Percentiles rank a stretch among this genome's conserved stretches.
These are phyloP conservation scores for Suhomyces tanzawaensis DNA, from an alignment of 805 yeast genomes.

Conservation along the genomic window DNA sequence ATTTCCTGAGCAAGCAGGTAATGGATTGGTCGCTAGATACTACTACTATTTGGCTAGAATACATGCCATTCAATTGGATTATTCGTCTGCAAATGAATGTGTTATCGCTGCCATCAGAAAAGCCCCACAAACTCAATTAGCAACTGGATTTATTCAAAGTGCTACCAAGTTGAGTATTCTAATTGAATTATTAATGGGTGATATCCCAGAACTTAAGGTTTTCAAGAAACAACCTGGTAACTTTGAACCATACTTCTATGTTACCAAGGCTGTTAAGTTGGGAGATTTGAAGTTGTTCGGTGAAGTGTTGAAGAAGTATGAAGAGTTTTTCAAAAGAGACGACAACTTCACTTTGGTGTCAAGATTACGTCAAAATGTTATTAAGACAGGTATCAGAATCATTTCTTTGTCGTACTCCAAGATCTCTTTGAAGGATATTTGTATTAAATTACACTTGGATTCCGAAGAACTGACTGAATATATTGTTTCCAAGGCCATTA, in stretches of 20 bases:
- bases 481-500: conserved; percentile 92
- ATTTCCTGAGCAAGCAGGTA: conserved; percentile 82
- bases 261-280: conserved; percentile 85
- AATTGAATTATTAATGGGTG: conserved; percentile 93
- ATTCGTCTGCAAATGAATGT: conserved; percentile 84
- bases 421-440: conserved; percentile 89
- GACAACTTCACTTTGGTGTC: conserved; percentile 80
- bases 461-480: conserved; percentile 96
- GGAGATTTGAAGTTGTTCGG: conserved; percentile 87
- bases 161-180: conserved; percentile 85
- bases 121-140: conserved; percentile 85
- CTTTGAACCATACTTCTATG: conserved; percentile 77
- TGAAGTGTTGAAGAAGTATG: conserved; percentile 63
- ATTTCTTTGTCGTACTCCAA: conserved; percentile 87
- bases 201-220: conserved; percentile 83
- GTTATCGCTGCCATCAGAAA: conserved; percentile 94
- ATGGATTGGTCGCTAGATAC: conserved; percentile 88
- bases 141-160: conserved; percentile 83
- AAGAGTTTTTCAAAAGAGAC: conserved; percentile 63
- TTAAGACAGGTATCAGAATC: conserved; percentile 94
- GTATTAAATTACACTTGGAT: conserved; percentile 87
- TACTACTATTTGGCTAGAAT: conserved; percentile 89
- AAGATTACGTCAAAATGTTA: conserved; percentile 92
- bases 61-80: conserved; percentile 87
- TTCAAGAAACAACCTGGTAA: conserved; percentile 61